Evolutionary conservation across 2,329 filamentous ascomycete genomes (phyloP).

Genomic region (Dactylellina parvicollis): DNA sequence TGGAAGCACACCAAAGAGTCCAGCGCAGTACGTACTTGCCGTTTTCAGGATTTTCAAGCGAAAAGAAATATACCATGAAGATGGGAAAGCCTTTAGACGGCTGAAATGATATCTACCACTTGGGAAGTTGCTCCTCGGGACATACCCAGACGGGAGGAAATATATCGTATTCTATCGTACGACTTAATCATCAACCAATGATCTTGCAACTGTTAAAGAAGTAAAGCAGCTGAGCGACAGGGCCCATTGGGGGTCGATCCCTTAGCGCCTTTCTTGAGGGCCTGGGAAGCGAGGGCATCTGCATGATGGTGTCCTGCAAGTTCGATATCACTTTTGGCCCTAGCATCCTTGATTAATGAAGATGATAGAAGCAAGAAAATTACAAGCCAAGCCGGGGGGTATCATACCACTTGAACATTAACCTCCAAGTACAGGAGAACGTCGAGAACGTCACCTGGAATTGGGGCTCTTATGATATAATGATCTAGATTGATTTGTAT

Average conservation of each 20-base stretch:
- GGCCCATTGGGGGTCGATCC: constrained; percentile 25
- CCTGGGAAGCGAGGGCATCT: constrained; percentile 27
- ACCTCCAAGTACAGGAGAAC: neutral
- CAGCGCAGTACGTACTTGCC: constrained; percentile 12
- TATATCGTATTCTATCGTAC: constrained; percentile 20
- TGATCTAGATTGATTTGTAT: constrained; percentile 7
- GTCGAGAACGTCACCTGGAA: constrained; percentile 3
- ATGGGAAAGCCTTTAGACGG: constrained; percentile 8
- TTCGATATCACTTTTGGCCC: constrained; percentile 5
- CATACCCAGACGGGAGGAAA: constrained; percentile 11
- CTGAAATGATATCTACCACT: constrained; percentile 21
- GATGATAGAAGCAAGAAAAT: constrained; percentile 7
- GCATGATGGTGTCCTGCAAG: constrained; percentile 31
- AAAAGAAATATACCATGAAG: constrained; percentile 19
- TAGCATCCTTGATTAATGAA: constrained; percentile 14
- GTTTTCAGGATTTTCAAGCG: constrained; percentile 39
- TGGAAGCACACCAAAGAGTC: neutral
- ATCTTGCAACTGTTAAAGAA: neutral
- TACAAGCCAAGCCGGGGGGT: neutral
- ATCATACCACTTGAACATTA: neutral
- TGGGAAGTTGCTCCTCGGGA: constrained; percentile 8
- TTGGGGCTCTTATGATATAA: constrained; percentile 28
- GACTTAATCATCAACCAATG: constrained; percentile 18
- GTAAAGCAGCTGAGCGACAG: constrained; percentile 34
- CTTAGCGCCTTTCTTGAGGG: constrained; percentile 41